phyloP scores from a whole-genome alignment of 1,284 basidiomycete genomes.

The Gomphus bonarii region DNA sequence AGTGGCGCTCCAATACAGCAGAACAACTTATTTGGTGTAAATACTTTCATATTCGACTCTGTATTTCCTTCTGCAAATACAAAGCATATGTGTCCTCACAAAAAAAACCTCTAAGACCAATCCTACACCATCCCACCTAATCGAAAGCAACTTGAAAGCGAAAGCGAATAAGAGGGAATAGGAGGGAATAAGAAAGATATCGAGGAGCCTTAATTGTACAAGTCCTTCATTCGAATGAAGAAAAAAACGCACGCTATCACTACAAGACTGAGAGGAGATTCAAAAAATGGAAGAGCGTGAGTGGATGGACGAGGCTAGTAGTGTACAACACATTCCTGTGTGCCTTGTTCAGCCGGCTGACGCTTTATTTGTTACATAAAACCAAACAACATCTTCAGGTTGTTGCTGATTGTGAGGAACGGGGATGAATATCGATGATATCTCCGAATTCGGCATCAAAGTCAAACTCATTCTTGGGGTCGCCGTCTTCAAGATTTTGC shows the following conservation, averaged over 20 bases:
- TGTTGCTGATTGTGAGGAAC: neutral
- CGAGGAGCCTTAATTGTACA: neutral
- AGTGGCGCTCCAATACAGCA: neutral
- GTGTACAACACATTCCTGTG: neutral
- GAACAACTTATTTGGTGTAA: neutral
- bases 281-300: neutral
- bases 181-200: neutral
- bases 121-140: neutral
- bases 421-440: slow-evolving; percentile 6
- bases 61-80: neutral
- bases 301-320: neutral
- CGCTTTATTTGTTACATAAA: neutral
- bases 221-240: neutral
- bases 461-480: neutral
- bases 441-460: slow-evolving; percentile 9
- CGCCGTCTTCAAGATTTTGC: neutral
- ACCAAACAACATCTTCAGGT: neutral
- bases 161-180: neutral
- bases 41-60: neutral
- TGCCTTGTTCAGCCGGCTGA: neutral
- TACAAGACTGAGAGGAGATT: neutral
- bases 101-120: neutral
- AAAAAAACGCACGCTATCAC: neutral
- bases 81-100: neutral
- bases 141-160: neutral